Evolutionary conservation across 2,329 filamentous ascomycete genomes (phyloP), one percentile per base, ranked within the genome.

Genomic region (Fusarium papillatum): DNA sequence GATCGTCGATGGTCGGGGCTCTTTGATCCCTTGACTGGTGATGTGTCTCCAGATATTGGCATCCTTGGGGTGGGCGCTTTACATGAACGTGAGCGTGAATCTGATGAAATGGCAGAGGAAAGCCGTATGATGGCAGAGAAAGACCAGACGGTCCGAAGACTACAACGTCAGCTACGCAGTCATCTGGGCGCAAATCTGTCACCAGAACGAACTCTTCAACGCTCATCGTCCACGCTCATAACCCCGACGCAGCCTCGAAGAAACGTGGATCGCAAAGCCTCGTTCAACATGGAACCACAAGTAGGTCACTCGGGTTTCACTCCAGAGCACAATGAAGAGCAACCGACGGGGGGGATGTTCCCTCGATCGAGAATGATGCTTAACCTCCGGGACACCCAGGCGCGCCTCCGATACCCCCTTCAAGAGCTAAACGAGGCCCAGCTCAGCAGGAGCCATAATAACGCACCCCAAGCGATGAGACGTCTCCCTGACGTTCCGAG

Each of bases 231-330:
- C 1, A 75, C 64, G 4, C 61, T 71, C 14, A 62, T 78, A 10
- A 82, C 77, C 2, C 78, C 80, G 7, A 78, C 72, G 5, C 74
- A 75, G 14, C 70, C 74, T 55, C n/a, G 31, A 7, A 64, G 22
- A 34, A 73, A 43, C 22, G 63, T 75, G n/a, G 63, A 61, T 34
- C 64, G 66, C 13, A 64, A 71, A 24, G 60, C 61, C 43, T 73
- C 75, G 19, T 77, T 76, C 62, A 71, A 68, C 11, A 38, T 72
- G 16, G 72, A 72, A 38, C 19, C 50, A 5, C 66, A 71, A 7
- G 53, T 24, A 11, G 75, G 68, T 17, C 69, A 68, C 34, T 77
- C 75, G 5, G 79, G 78, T 11, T 79, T 80, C 13, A 79, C 79
- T 13, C 78, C 78, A 7, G 64, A 70, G 36, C 70, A 75, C 22